A percentile compares a stretch with the other conserved stretches of the same genome.
Evolutionary conservation across 495 filamentous ascomycete genomes (phyloP).

Genomic region (Lophiostoma macrostomum): DNA sequence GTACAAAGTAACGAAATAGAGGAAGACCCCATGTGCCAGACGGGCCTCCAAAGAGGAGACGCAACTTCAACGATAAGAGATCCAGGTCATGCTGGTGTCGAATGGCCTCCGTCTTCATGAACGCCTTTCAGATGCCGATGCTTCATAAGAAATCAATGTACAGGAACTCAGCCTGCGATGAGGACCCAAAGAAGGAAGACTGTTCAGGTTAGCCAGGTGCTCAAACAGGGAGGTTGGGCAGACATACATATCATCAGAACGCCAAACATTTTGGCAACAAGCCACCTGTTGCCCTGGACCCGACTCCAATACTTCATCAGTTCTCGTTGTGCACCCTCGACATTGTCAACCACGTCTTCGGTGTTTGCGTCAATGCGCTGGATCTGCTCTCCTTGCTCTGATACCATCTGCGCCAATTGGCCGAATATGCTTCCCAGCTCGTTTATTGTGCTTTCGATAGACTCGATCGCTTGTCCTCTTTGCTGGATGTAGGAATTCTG

Average conservation of each 20-base stretch:
- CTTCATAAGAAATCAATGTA: background rate
- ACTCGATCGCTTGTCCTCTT: slow-evolving; percentile 92
- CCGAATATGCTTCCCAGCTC: slow-evolving; percentile 96
- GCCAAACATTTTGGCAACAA: slow-evolving; percentile 99
- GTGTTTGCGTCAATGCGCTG: slow-evolving; percentile 80
- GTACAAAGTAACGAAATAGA: slow-evolving; percentile 24
- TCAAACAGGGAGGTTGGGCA: background rate
- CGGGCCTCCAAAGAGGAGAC: too few species aligned
- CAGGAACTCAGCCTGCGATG: slow-evolving; percentile 31
- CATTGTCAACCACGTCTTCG: slow-evolving; percentile 94
- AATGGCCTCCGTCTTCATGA: slow-evolving; percentile 1
- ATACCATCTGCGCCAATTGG: slow-evolving; percentile 95
- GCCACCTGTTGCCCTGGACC: slow-evolving; percentile 91
- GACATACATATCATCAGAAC: slow-evolving; percentile 61
- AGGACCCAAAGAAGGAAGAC: slow-evolving; percentile 44
- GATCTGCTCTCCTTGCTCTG: slow-evolving; percentile 94
- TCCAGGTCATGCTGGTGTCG: slow-evolving; percentile 16
- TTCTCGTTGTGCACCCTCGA: slow-evolving; percentile 91
- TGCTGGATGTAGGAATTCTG: slow-evolving; percentile 88
- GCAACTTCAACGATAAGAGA: background rate
- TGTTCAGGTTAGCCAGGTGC: slow-evolving; percentile 1
- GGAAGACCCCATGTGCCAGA: too few species aligned
- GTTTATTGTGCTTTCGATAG: slow-evolving; percentile 90
- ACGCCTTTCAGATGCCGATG: slow-evolving; percentile 24
- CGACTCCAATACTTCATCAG: slow-evolving; percentile 94